Conservation (phyloP, 441 rosid genomes). For the Raphanus hybrid region DNA sequence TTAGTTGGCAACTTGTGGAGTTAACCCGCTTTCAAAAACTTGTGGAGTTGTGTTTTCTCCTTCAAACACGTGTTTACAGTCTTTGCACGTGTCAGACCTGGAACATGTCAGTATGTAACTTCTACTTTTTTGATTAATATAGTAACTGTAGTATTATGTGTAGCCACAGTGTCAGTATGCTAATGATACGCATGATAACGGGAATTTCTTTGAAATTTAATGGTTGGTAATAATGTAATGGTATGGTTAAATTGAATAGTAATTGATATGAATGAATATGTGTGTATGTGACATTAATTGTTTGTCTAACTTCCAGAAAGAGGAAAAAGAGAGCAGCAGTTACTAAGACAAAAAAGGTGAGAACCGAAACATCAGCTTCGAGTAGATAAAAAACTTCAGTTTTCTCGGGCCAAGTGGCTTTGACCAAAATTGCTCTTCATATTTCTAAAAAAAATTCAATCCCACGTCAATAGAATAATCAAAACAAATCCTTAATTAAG, state of each 20-base stretch:
- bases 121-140: constrained; percentile 20
- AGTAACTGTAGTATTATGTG: constrained; percentile 9
- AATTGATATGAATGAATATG: too few relatives aligned
- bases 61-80: constrained; percentile 41
- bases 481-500: not conserved
- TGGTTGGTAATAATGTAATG: not conserved
- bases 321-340: constrained; percentile 35
- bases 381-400: constrained; percentile 68
- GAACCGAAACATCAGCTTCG: constrained; percentile 55
- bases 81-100: constrained; percentile 44
- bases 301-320: constrained; percentile 26
- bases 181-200: constrained; percentile 29
- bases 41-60: not conserved
- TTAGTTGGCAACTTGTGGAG: not conserved
- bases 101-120: constrained; percentile 37
- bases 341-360: constrained; percentile 19
- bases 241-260: too few relatives aligned
- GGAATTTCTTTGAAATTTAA: not conserved
- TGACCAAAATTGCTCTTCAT: constrained; percentile 53
- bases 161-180: constrained; percentile 21
- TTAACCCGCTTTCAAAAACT: too few relatives aligned
- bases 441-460: too few relatives aligned
- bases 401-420: constrained; percentile 85
- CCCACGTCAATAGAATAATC: not conserved
- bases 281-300: constrained; percentile 34